phyloP scores from a whole-genome alignment of 352 stramenopile species.

The Phytopythium delawarense region DNA sequence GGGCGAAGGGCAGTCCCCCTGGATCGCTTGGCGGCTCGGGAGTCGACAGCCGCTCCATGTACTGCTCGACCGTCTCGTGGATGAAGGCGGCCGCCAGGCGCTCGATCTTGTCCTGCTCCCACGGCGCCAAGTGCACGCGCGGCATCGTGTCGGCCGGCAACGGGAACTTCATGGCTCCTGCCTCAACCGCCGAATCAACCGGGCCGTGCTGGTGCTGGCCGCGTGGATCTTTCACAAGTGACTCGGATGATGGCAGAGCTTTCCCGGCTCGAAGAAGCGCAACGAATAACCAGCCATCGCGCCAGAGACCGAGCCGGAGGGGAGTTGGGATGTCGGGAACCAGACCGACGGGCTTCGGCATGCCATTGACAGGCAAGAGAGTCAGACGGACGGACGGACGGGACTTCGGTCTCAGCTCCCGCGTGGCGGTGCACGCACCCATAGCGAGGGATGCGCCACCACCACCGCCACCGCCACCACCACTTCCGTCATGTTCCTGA shows the following conservation, averaged over 20 bases:
- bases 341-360: not conserved
- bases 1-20: not conserved
- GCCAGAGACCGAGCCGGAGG: no score
- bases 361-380: not conserved
- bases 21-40: not conserved
- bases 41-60: slow-evolving; percentile 20
- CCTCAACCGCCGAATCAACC: no score
- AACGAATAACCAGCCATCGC: no score
- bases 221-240: not conserved
- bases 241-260: not conserved
- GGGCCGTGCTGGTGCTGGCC: not conserved
- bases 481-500: no score
- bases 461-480: no score
- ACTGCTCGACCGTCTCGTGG: slow-evolving; percentile 28
- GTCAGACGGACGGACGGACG: not conserved
- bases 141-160: slow-evolving; percentile 20
- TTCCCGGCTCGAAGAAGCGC: not conserved
- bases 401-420: not conserved
- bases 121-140: slow-evolving; percentile 12
- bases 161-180: slow-evolving; percentile 26
- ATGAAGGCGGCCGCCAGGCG: slow-evolving; percentile 22
- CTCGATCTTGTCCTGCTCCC: slow-evolving; percentile 23
- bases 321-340: not conserved
- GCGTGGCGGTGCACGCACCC: no score
- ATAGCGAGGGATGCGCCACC: not conserved